Evolutionary conservation across 306 rosid species (phyloP).

Genomic region (Gillenia trifoliata): DNA sequence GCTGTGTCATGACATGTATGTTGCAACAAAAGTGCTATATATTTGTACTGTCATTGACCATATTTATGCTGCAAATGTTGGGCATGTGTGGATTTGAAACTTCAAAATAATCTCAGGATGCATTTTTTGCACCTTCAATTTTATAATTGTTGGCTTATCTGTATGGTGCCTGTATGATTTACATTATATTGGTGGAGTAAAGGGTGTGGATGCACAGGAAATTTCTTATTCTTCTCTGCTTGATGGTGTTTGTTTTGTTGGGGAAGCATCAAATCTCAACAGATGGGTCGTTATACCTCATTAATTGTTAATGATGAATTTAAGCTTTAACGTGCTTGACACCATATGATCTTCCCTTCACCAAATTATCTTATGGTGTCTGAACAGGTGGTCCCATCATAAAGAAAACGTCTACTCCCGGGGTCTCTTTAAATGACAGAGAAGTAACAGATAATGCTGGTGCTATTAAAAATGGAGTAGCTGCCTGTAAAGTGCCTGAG

Average conservation of each 20-base stretch:
- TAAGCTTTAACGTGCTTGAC: background rate
- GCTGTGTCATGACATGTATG: background rate
- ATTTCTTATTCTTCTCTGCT: background rate
- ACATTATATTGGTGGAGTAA: background rate
- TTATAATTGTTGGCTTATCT: background rate
- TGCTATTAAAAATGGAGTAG: conserved; percentile 30
- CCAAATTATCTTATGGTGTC: conserved; percentile 24
- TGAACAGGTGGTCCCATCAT: conserved; percentile 43
- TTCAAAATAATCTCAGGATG: background rate
- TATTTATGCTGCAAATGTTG: background rate
- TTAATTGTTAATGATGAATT: background rate
- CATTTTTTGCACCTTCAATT: background rate
- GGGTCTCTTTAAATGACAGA: conserved; percentile 18
- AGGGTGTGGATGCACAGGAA: background rate
- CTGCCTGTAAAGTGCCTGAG: conserved; percentile 35
- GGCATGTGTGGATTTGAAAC: background rate
- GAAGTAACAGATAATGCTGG: conserved; percentile 29
- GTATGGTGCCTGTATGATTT: background rate
- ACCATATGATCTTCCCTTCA: conserved; percentile 11
- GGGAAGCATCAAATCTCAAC: conserved; percentile 2
- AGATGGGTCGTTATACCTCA: background rate
- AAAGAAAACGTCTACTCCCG: conserved; percentile 34
- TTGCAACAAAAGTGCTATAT: background rate
- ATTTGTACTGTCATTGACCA: background rate
- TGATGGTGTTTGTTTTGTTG: background rate